Percentiles rank a stretch among this genome's conserved stretches.
Conservation (phyloP, 2,329 filamentous ascomycete species). For the Fusarium robinianum region DNA sequence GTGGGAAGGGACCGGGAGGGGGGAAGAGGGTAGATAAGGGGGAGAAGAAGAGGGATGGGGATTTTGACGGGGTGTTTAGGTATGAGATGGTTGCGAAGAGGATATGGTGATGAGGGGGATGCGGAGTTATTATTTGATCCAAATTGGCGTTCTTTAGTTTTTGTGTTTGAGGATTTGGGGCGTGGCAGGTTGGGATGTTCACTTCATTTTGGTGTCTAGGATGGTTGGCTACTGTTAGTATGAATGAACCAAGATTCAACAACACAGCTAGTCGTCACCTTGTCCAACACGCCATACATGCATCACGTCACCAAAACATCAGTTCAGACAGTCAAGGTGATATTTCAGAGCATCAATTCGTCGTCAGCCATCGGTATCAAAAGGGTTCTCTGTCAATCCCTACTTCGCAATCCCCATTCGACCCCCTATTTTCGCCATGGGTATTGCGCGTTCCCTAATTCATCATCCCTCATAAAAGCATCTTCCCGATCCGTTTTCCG, state of each 20-base stretch:
- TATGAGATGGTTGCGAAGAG: slow-evolving; percentile 97
- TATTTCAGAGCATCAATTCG: slow-evolving; percentile 30
- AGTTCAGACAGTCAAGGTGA: slow-evolving; percentile 3
- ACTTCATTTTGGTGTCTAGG: neutral
- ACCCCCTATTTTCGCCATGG: slow-evolving; percentile 9
- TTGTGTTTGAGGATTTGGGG: slow-evolving; percentile 16
- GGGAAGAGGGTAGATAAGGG: slow-evolving; percentile 54
- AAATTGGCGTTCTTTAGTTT: neutral
- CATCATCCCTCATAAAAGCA: slow-evolving; percentile 9
- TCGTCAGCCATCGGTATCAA: slow-evolving; percentile 32
- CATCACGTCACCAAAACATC: neutral
- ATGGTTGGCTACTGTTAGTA: no score
- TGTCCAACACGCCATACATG: no score
- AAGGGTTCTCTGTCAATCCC: no score
- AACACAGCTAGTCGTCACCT: neutral
- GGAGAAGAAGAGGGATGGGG: slow-evolving; percentile 52
- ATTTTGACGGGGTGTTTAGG: slow-evolving; percentile 70
- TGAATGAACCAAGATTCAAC: no score
- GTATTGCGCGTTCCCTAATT: no score
- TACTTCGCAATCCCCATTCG: slow-evolving; percentile 12
- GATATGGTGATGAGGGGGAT: slow-evolving; percentile 76
- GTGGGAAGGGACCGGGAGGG: slow-evolving; percentile 57
- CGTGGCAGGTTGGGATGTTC: neutral
- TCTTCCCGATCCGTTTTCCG: slow-evolving; percentile 11
- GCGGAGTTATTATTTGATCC: slow-evolving; percentile 1